Evolutionary conservation across 2,329 filamentous ascomycete genomes (phyloP).

Genomic region (Rhynchosporium agropyri): DNA sequence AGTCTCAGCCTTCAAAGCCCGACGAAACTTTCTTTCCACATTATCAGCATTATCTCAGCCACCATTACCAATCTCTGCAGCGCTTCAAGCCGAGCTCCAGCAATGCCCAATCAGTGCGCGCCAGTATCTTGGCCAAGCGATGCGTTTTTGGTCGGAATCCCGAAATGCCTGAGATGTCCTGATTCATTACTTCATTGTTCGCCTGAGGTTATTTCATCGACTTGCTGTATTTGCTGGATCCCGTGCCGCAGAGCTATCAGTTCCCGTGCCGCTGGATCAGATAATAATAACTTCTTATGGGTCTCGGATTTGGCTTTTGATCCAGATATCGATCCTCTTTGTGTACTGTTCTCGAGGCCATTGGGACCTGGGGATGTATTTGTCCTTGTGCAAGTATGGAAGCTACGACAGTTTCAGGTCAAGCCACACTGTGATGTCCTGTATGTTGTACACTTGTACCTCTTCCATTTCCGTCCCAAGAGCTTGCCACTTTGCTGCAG

Average conservation of each 20-base stretch:
- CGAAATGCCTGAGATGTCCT: neutral
- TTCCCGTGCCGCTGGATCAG: neutral
- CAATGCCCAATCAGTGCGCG: neutral
- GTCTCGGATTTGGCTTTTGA: neutral
- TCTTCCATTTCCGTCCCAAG: neutral
- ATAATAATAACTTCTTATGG: slow-evolving; percentile 1
- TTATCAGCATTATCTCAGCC: slow-evolving; percentile 8
- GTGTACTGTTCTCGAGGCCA: slow-evolving; percentile 7
- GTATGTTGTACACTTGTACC: neutral
- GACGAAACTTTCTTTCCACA: neutral
- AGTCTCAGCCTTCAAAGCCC: slow-evolving; percentile 4
- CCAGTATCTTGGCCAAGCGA: slow-evolving; percentile 5
- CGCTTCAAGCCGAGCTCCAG: neutral
- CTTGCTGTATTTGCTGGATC: neutral
- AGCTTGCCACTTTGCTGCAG: neutral
- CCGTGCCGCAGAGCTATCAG: neutral
- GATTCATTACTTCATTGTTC: neutral
- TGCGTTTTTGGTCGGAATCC: slow-evolving; percentile 12
- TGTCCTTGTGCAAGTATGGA: neutral
- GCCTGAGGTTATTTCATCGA: neutral
- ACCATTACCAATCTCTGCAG: slow-evolving; percentile 3
- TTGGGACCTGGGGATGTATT: slow-evolving; percentile 1
- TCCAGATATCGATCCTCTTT: slow-evolving; percentile 8
- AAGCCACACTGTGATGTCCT: neutral
- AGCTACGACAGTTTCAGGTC: slow-evolving; percentile 11